phyloP scores from a whole-genome alignment of 2,329 filamentous ascomycete species.

The Microcyclosporella mali region DNA sequence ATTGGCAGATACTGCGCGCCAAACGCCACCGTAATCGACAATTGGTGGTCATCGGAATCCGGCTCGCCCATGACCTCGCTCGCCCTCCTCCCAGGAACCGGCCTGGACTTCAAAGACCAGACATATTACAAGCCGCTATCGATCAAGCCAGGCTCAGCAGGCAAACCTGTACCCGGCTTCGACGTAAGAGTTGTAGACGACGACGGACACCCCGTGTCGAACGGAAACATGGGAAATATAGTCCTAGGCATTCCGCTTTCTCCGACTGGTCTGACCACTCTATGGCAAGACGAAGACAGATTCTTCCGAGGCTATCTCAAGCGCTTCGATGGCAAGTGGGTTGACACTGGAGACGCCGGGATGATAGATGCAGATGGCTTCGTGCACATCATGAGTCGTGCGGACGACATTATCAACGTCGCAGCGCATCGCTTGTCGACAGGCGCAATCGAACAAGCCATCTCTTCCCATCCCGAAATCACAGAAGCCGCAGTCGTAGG shows the following conservation, averaged over 20 bases:
- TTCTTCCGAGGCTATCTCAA: conserved; percentile 83
- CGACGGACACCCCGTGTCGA: conserved; percentile 62
- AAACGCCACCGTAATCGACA: conserved; percentile 59
- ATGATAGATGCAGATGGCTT: conserved; percentile 71
- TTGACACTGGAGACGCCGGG: conserved; percentile 88
- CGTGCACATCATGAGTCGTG: conserved; percentile 53
- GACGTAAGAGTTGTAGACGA: conserved; percentile 82
- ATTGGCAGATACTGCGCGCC: conserved; percentile 59
- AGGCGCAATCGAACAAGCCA: conserved; percentile 83
- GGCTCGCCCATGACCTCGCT: conserved; percentile 64
- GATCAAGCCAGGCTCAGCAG: conserved; percentile 79
- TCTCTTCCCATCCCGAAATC: conserved; percentile 70
- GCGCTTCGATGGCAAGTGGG: conserved; percentile 72
- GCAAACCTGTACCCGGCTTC: conserved; percentile 87
- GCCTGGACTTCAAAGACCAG: conserved; percentile 46
- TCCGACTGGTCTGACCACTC: conserved; percentile 75
- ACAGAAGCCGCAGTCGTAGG: conserved; percentile 82
- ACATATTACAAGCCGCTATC: conserved; percentile 45
- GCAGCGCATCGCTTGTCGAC: conserved; percentile 87
- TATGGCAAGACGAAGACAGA: conserved; percentile 79
- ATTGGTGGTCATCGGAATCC: conserved; percentile 69
- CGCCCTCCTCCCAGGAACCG: conserved; percentile 57
- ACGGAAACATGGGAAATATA: conserved; percentile 81
- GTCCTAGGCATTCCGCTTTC: conserved; percentile 76
- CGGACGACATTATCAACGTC: conserved; percentile 92